Percentiles rank a stretch among this genome's conserved stretches.
Conservation (phyloP, 2,329 filamentous ascomycete genomes). For the Penicillium sp. region DNA sequence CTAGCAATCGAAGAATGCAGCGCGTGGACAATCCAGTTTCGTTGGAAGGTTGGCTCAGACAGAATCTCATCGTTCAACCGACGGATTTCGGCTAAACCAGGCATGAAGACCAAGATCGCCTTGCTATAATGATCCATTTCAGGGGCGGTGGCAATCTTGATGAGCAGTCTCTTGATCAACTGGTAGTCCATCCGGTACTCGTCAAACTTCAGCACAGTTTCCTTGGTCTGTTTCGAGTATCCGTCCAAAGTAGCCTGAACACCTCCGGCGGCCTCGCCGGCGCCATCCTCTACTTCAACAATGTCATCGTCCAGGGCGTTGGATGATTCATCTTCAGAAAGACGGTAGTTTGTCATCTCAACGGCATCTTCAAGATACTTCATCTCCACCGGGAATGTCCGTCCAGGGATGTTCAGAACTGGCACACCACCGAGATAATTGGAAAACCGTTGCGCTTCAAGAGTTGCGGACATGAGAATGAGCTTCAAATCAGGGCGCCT, state of each 20-base stretch:
- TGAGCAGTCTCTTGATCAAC: constrained; percentile 72
- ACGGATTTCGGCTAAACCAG: constrained; percentile 88
- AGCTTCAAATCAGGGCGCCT: constrained; percentile 80
- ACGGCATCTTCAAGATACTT: constrained; percentile 89
- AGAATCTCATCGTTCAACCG: constrained; percentile 79
- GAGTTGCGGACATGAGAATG: constrained; percentile 93
- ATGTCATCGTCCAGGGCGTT: constrained; percentile 43
- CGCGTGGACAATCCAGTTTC: constrained; percentile 78
- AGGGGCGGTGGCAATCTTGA: constrained; percentile 64
- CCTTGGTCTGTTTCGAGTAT: constrained; percentile 71
- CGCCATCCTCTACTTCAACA: constrained; percentile 42
- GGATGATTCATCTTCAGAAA: constrained; percentile 54
- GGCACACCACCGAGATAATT: constrained; percentile 80
- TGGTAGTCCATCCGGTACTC: constrained; percentile 90
- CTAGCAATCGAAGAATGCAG: constrained; percentile 93
- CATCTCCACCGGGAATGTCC: constrained; percentile 86
- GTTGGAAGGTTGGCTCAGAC: constrained; percentile 67
- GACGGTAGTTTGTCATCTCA: constrained; percentile 70
- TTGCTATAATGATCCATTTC: constrained; percentile 69
- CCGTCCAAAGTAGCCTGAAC: constrained; percentile 60
- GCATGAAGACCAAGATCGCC: constrained; percentile 89
- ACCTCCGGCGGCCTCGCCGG: constrained; percentile 49
- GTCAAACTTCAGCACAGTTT: constrained; percentile 69
- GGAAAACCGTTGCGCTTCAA: constrained; percentile 87
- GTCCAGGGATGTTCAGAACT: constrained; percentile 81